These are phyloP conservation scores for Sisymbrium altissimum DNA, from an alignment of 345 rosid species.

Conservation along the genomic window DNA sequence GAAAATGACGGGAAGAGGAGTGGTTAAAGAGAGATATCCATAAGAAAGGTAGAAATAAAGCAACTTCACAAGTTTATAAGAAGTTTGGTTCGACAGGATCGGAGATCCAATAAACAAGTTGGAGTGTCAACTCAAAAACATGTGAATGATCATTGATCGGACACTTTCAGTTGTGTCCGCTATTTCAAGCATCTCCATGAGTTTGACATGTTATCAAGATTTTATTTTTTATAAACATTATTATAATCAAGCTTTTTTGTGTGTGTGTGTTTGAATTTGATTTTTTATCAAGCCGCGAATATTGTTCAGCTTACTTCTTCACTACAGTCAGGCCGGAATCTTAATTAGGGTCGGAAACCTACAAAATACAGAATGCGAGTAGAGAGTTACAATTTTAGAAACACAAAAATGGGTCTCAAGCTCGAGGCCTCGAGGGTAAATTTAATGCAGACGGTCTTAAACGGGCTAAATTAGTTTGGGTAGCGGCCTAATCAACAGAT, in stretches of 20 bases:
- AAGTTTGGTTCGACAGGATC: constrained; percentile 26
- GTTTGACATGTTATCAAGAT: constrained; percentile 8
- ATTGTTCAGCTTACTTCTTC: no score
- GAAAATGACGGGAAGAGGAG: background rate
- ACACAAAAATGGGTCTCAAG: no score
- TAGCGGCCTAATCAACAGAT: no score
- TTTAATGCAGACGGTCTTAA: no score
- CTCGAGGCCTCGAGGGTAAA: no score
- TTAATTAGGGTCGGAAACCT: no score
- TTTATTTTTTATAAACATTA: background rate
- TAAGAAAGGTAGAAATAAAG: constrained; percentile 18
- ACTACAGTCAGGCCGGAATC: no score
- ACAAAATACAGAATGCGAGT: no score
- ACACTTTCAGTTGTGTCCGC: constrained; percentile 3
- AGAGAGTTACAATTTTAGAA: no score
- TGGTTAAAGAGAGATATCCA: constrained; percentile 9
- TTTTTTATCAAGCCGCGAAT: no score
- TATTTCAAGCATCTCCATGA: constrained; percentile 6
- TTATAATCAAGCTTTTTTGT: background rate
- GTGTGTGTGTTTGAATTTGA: no score
- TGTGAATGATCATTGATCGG: background rate
- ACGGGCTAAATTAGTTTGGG: no score
- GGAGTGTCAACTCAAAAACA: constrained; percentile 22
- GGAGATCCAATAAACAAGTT: constrained; percentile 9
- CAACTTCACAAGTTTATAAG: constrained; percentile 1